These are phyloP conservation scores for Eruca vesicaria DNA, from an alignment of 441 rosid species.

Conservation along the genomic window DNA sequence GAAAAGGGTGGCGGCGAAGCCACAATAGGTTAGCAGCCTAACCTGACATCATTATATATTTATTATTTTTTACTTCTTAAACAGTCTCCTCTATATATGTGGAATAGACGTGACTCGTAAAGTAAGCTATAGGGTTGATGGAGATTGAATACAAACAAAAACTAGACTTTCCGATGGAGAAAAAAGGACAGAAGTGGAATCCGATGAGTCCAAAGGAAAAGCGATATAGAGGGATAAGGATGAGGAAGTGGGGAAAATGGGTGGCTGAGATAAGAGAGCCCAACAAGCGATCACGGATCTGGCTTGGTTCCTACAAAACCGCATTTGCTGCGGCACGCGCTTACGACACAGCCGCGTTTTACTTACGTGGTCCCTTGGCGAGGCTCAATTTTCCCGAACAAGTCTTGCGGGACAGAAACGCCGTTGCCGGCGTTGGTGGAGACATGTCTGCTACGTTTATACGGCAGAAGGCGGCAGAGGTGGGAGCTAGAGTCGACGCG, in stretches of 20 bases:
- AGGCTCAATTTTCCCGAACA: slow-evolving; percentile 58
- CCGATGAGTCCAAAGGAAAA: slow-evolving; percentile 19
- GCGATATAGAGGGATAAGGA: slow-evolving; percentile 57
- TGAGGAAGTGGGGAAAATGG: slow-evolving; percentile 73
- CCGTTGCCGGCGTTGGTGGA: slow-evolving; percentile 24
- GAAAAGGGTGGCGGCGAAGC: slow-evolving; percentile 12
- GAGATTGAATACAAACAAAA: background rate
- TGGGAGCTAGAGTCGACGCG: slow-evolving; percentile 62
- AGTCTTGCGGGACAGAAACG: slow-evolving; percentile 32
- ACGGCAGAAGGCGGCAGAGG: slow-evolving; percentile 59
- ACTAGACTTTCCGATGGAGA: background rate
- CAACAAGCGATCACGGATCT: slow-evolving; percentile 53
- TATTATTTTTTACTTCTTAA: background rate
- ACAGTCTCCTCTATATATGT: background rate
- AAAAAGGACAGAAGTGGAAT: background rate
- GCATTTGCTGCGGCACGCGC: slow-evolving; percentile 60
- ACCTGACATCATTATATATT: background rate
- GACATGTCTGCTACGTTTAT: slow-evolving; percentile 52
- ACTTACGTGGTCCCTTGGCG: slow-evolving; percentile 54
- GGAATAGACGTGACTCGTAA: background rate
- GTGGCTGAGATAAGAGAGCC: slow-evolving; percentile 65
- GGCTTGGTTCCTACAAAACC: slow-evolving; percentile 62
- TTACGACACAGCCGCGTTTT: slow-evolving; percentile 57
- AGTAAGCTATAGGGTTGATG: background rate
- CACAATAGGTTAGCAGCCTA: slow-evolving; percentile 13